Evolutionary conservation across 805 yeast species (phyloP).

Genomic region (Candida patagonica): DNA sequence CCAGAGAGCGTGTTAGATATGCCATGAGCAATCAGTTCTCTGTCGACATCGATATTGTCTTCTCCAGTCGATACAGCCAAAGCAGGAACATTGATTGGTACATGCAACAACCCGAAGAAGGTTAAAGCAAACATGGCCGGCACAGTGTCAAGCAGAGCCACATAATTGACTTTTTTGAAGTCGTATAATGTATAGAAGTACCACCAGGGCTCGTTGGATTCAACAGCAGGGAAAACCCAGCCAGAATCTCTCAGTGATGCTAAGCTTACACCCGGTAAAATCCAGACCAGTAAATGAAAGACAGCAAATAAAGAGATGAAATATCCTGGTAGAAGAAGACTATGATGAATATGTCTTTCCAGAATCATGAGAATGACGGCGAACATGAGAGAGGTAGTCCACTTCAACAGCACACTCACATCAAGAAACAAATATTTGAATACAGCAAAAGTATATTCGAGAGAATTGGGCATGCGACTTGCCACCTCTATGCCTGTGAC

Average conservation of each 20-base stretch:
- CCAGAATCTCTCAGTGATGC: slow-evolving; percentile 58
- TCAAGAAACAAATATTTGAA: slow-evolving; percentile 27
- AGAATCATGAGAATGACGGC: slow-evolving; percentile 52
- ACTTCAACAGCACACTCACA: slow-evolving; percentile 44
- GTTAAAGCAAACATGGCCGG: slow-evolving; percentile 96
- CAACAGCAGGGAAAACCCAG: slow-evolving; percentile 72
- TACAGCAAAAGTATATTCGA: slow-evolving; percentile 46
- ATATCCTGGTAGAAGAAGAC: slow-evolving; percentile 71
- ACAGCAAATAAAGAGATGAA: slow-evolving; percentile 60
- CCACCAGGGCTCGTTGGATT: slow-evolving; percentile 74
- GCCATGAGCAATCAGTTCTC: slow-evolving; percentile 93
- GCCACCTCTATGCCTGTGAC: slow-evolving; percentile 89
- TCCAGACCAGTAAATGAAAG: slow-evolving; percentile 59
- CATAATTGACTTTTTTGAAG: slow-evolving; percentile 67
- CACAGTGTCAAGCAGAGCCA: slow-evolving; percentile 50
- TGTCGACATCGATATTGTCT: slow-evolving; percentile 74
- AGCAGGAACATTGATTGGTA: slow-evolving; percentile 97
- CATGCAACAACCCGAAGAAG: slow-evolving; percentile 91
- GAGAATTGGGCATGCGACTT: slow-evolving; percentile 68
- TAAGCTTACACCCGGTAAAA: slow-evolving; percentile 59
- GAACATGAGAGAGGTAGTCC: slow-evolving; percentile 62
- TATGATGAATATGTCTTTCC: slow-evolving; percentile 55
- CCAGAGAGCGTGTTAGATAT: slow-evolving; percentile 83
- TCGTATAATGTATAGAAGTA: slow-evolving; percentile 68
- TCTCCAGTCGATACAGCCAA: slow-evolving; percentile 82